Base-by-base conservation (phyloP, 139 green algal genomes). In the Chlorella sp. region DNA sequence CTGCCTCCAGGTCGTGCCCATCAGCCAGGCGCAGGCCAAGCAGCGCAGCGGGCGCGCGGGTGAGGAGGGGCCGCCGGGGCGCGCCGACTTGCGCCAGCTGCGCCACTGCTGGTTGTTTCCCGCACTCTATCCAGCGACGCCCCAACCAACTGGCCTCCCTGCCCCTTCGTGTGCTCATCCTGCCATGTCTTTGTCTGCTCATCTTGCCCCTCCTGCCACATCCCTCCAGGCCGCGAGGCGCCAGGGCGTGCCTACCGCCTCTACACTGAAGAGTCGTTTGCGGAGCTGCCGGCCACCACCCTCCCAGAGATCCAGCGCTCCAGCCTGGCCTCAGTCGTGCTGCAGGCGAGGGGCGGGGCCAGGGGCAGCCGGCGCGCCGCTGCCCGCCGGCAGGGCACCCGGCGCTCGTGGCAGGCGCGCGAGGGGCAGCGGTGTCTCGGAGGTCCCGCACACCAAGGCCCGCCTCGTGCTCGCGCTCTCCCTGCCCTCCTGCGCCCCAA, bases 181-280 rank as follows among this genome's bases (percentile, higher is more conserved):
- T n/a, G n/a, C n/a, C n/a, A n/a, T n/a, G n/a, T n/a, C n/a, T n/a
- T n/a, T n/a, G n/a, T n/a, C n/a, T n/a, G n/a, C n/a, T n/a, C n/a
- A n/a, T n/a, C n/a, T n/a, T n/a, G n/a, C n/a, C n/a, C n/a, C n/a
- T n/a, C n/a, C n/a, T n/a, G n/a, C n/a, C n/a, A n/a, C n/a, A n/a
- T n/a, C n/a, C n/a, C 33, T 77, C 43, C 81, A 88, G 92, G 92
- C 21, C 84, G 93, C 14, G 92, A 98, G 78, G 90, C 74, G 0
- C 88, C 93, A 27, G 94, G 95, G 50, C 93, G 94, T 67, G 91
- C 90, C 7, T 98, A 92, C 81, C 89, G 95, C 21, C 85, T 99
- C 65, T 98, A 93, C 90, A 97, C 92, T 0, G 95, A 98, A 79
- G 67, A 71, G 1, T 74, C 86, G n/a, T 97, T 95, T 71, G 12